Evolutionary conservation across 768 basidiomycete species (phyloP).

Genomic region (Chalciporus sphaerocephalus): DNA sequence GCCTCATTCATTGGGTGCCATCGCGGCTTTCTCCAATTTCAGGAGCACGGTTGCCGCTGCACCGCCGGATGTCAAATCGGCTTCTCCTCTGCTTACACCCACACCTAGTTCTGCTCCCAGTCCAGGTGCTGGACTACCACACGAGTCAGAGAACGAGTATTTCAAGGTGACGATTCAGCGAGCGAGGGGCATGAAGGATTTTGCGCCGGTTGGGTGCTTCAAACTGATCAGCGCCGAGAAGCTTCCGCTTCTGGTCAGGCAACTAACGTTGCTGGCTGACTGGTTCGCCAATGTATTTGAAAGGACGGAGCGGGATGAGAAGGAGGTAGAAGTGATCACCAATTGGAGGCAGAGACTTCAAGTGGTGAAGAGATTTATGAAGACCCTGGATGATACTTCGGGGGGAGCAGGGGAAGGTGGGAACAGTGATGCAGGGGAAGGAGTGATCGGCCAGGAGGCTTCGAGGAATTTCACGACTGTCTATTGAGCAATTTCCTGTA

Average conservation of each 20-base stretch:
- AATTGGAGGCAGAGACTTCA: slow-evolving; percentile 84
- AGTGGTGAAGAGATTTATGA: slow-evolving; percentile 66
- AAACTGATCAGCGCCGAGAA: slow-evolving; percentile 90
- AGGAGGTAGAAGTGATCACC: slow-evolving; percentile 73
- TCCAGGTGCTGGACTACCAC: slow-evolving; percentile 8
- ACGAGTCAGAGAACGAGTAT: slow-evolving; percentile 86
- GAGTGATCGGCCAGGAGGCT: slow-evolving; percentile 48
- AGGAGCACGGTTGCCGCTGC: slow-evolving; percentile 10
- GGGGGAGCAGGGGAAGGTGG: slow-evolving; percentile 15
- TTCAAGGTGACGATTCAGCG: slow-evolving; percentile 93
- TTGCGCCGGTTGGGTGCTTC: slow-evolving; percentile 87
- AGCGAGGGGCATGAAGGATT: slow-evolving; percentile 88
- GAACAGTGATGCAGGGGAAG: slow-evolving; percentile 31
- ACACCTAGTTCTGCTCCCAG: background rate
- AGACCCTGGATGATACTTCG: slow-evolving; percentile 19
- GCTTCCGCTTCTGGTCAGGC: slow-evolving; percentile 82
- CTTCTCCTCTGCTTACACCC: slow-evolving; percentile 17
- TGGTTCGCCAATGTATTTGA: slow-evolving; percentile 86
- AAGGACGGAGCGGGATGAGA: slow-evolving; percentile 66
- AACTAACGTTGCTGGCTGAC: slow-evolving; percentile 82
- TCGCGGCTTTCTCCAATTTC: slow-evolving; percentile 78
- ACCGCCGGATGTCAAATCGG: slow-evolving; percentile 12
- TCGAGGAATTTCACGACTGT: slow-evolving; percentile 56
- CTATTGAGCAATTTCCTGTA: slow-evolving; percentile 32
- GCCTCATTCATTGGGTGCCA: slow-evolving; percentile 81